Evolutionary conservation across 1,139 yeast species (phyloP).

Genomic region (Scheffersomyces parashehatae): DNA sequence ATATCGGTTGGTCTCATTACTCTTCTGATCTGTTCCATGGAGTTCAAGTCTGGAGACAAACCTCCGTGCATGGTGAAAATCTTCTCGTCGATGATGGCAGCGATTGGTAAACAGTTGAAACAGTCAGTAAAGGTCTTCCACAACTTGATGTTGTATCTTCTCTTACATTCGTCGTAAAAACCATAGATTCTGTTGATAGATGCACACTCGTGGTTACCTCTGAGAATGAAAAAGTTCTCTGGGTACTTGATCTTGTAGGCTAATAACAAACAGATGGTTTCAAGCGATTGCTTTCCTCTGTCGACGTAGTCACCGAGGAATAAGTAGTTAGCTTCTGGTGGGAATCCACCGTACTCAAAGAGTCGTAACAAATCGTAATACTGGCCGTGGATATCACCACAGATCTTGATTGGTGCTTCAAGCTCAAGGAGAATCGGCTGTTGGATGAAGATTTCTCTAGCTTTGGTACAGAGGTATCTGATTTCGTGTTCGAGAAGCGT

Average conservation of each 20-base stretch:
- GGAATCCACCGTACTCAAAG: constrained; percentile 97
- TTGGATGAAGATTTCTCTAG: constrained; percentile 95
- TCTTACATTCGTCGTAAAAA: constrained; percentile 94
- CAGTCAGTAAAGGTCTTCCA: constrained; percentile 99
- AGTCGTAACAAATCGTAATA: constrained; percentile 92
- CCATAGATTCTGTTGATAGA: constrained; percentile 96
- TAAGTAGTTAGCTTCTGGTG: constrained; percentile 96
- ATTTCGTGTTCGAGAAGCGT: constrained; percentile 92
- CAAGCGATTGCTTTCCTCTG: constrained; percentile 95
- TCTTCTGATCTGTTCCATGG: constrained; percentile 97
- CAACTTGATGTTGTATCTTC: constrained; percentile 94
- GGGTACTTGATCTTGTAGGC: constrained; percentile 98
- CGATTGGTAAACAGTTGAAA: constrained; percentile 96
- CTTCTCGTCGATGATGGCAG: constrained; percentile 96
- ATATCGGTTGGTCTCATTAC: constrained; percentile 99
- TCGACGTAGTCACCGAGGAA: constrained; percentile 97
- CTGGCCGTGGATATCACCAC: constrained; percentile 98
- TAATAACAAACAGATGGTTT: constrained; percentile 86
- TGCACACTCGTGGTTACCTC: constrained; percentile 98
- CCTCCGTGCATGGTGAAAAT: constrained; percentile 99
- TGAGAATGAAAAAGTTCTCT: constrained; percentile 88
- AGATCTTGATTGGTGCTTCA: constrained; percentile 94
- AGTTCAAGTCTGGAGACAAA: constrained; percentile 90
- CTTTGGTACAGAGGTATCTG: constrained; percentile 93
- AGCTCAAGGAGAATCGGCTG: constrained; percentile 94